Evolutionary conservation across 2,329 filamentous ascomycete species (phyloP), one percentile per base, ranked within the genome.

Genomic region (Xenoacremonium recifei): DNA sequence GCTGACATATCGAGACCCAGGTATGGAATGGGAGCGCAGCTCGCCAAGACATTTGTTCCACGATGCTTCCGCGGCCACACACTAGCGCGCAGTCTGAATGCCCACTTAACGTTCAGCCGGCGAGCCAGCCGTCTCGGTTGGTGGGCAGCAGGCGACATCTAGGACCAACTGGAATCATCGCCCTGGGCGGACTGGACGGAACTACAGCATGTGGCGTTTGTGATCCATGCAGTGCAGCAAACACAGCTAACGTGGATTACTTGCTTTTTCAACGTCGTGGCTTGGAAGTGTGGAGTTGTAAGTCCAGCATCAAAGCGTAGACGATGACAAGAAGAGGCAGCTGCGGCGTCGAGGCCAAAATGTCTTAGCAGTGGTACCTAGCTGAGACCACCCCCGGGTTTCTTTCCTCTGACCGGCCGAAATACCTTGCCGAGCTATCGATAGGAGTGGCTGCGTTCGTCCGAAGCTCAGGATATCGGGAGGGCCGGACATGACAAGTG

Each of bases 1-100:
- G 44, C 50, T 57, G 50, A 55, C 48, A 48, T 46, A 55, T 54
- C 21, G 30, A 23, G 32, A 35, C 37, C 42, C 48, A 34, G 30
- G 30, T 49, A 32, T 45, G 50, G 52, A 49, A 55, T 50, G 42
- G 34, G 42, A 39, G 21, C 21, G 25, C 23, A 23, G 37, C 29
- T 17, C 38, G 42, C 48, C 42, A 49, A 44, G 38, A 40, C 45
- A 37, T 43, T 50, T 44, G 36, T 53, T 52, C 51, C 48, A 52
- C 49, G 43, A 43, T 34, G 40, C 41, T 47, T 49, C 42, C 41
- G 33, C 21, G 39, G 31, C 44, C 47, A 48, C 47, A n/a, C n/a
- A n/a, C 48, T 47, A 39, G 34, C 37, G 27, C 12, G 30, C 37
- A 39, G 27, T 30, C 30, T 16, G 46, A 23, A 15, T 34, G 37